phyloP scores from a whole-genome alignment of 1,139 yeast species.

The Geotrichum histeridarum region DNA sequence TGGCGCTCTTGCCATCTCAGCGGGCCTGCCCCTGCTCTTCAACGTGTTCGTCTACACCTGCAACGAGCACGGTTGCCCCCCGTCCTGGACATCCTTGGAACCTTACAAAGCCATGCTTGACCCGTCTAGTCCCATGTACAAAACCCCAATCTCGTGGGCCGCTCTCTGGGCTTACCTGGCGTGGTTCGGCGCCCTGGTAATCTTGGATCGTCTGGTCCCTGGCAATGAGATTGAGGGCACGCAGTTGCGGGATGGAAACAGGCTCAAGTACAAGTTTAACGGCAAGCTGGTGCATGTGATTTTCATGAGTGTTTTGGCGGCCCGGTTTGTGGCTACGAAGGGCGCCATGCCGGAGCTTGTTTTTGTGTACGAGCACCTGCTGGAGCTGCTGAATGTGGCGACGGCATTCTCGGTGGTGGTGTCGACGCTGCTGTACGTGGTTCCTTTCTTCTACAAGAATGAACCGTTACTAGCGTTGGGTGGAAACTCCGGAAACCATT shows the following conservation, averaged over 20 bases:
- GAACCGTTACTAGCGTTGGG: slow-evolving; percentile 77
- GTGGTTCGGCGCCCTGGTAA: slow-evolving; percentile 68
- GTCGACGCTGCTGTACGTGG: slow-evolving; percentile 59
- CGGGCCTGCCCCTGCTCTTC: slow-evolving; percentile 63
- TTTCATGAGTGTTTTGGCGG: slow-evolving; percentile 45
- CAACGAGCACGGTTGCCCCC: slow-evolving; percentile 37
- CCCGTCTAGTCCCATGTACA: slow-evolving; percentile 16
- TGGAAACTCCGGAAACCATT: slow-evolving; percentile 71
- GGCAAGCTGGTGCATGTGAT: slow-evolving; percentile 57
- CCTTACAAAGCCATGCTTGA: slow-evolving; percentile 18
- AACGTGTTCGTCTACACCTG: slow-evolving; percentile 51
- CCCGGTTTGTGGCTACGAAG: slow-evolving; percentile 48
- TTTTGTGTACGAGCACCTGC: slow-evolving; percentile 63
- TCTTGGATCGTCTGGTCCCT: slow-evolving; percentile 65
- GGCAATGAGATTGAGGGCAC: slow-evolving; percentile 68
- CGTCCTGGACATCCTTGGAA: slow-evolving; percentile 25
- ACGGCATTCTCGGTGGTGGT: slow-evolving; percentile 59
- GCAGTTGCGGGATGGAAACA: slow-evolving; percentile 66
- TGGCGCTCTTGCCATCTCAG: slow-evolving; percentile 65
- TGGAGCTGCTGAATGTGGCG: slow-evolving; percentile 60
- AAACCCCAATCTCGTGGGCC: slow-evolving; percentile 28
- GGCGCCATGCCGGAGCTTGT: slow-evolving; percentile 73
- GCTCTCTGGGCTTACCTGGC: slow-evolving; percentile 62
- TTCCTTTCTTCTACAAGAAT: slow-evolving; percentile 51
- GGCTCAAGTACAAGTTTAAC: slow-evolving; percentile 70